Evolutionary conservation across 495 filamentous ascomycete genomes (phyloP).

Genomic region (Glarea lozoyensis): DNA sequence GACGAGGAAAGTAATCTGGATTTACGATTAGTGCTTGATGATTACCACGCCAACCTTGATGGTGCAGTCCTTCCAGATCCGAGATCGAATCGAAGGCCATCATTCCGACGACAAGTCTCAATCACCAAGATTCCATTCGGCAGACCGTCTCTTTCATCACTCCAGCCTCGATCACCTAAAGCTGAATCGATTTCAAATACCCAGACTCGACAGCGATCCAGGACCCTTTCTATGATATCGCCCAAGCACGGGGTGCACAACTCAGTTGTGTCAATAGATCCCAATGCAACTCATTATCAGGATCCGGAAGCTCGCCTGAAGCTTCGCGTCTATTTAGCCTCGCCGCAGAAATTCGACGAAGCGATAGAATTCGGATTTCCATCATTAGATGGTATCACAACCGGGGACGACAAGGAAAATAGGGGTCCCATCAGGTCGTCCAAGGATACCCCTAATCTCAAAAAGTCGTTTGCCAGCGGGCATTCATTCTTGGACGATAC

Average conservation of each 20-base stretch:
- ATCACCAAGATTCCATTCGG: conserved; percentile 45
- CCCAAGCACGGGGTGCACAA: conserved; percentile 29
- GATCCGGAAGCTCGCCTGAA: conserved; percentile 85
- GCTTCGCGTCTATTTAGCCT: conserved; percentile 79
- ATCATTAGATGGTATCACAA: conserved; percentile 36
- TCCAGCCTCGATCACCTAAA: conserved; percentile 10
- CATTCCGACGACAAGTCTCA: conserved; percentile 44
- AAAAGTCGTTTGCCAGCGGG: conserved; percentile 25
- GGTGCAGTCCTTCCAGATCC: conserved; percentile 26
- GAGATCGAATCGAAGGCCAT: conserved; percentile 30
- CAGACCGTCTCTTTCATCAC: conserved; percentile 24
- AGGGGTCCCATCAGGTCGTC: conserved; percentile 16
- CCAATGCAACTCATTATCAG: conserved; percentile 73
- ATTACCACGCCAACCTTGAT: conserved; percentile 41
- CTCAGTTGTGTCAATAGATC: conserved; percentile 52
- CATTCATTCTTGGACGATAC: conserved; percentile 38
- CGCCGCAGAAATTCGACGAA: conserved; percentile 92
- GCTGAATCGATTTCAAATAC: conserved; percentile 4
- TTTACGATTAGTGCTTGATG: conserved; percentile 50
- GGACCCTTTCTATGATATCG: conserved; percentile 38
- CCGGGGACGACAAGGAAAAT: conserved; percentile 23
- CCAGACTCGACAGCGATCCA: conserved; percentile 35
- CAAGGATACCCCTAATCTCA: conserved; percentile 3
- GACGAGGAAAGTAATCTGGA: conserved; percentile 72
- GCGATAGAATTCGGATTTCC: conserved; percentile 91